Evolutionary conservation across 148 eudicot genomes (phyloP).

Genomic region (Amaranthus cruentus): DNA sequence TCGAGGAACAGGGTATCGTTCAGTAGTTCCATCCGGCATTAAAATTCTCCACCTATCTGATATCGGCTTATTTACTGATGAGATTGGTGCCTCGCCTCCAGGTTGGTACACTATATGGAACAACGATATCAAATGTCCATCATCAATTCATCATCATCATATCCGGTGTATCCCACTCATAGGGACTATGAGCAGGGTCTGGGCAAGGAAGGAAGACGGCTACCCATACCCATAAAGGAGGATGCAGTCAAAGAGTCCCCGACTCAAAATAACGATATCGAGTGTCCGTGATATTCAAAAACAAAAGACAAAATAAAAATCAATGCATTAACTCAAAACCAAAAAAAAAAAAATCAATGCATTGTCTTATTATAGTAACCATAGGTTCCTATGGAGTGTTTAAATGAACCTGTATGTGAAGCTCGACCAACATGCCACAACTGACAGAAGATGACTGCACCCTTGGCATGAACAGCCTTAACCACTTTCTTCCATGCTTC

Average conservation of each 20-base stretch:
- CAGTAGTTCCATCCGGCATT: slow-evolving; percentile 70
- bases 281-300: neutral
- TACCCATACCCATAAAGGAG: too few species aligned
- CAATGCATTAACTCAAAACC: too few species aligned
- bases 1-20: slow-evolving; percentile 54
- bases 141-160: too few species aligned
- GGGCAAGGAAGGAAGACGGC: too few species aligned
- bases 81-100: slow-evolving; percentile 58
- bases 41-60: slow-evolving; percentile 78
- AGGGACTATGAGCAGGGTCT: too few species aligned
- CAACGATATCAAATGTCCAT: neutral
- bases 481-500: slow-evolving; percentile 90
- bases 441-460: slow-evolving; percentile 79
- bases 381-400: neutral
- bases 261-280: too few species aligned
- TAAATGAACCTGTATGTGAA: slow-evolving; percentile 64
- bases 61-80: slow-evolving; percentile 78
- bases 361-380: too few species aligned
- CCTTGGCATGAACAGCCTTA: slow-evolving; percentile 74
- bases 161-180: too few species aligned
- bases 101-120: slow-evolving; percentile 72
- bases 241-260: too few species aligned
- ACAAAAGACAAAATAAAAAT: neutral
- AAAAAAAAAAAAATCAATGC: too few species aligned
- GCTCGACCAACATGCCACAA: slow-evolving; percentile 97